Evolutionary conservation across 164 flowering plant species (phyloP), one percentile per base, ranked within the genome.

Genomic region (Nymphaea colorata): DNA sequence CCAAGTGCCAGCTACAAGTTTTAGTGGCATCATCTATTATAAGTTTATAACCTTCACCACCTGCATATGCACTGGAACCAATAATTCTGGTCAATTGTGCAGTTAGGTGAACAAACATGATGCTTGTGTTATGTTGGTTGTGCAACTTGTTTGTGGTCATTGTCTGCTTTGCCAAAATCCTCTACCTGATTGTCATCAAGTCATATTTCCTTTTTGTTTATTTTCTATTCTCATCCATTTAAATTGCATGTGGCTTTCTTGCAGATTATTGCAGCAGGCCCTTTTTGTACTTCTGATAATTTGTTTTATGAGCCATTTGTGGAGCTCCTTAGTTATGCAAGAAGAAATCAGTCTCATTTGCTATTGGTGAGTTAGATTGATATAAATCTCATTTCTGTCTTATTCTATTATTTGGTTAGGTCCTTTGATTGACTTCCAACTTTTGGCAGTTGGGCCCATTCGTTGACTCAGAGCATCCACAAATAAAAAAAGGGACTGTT

Each of bases 241-340:
- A 61, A n/a, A n/a, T 61, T 3, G 64, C 41, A 61, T n/a, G 11
- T 8, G 64, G 3, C 12, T 57, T 73, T 68, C 67, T 7, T 53
- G 73, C 91, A 95, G 99, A 78, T 92, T 67, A 83, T 93, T 80
- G 99, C 97, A 67, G 86, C 96, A 41, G 98, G 98, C 63, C 99
- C 98, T 60, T 92, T 82, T 73, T 86, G 96, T 61, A 95, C 99
- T 67, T 82, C 79, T 65, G 99, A 95, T 74, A 95, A 95, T 77
- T 78, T 95, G 64, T 73, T 84, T 59, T 95, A 90, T 80, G 97
- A 95, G 78, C 99, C 99, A 75, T 76, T 95, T 60, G 66, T 70
- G 36, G 99, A 92, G 72, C 75, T 95, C 73, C 83, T 95, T 65
- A 84, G 93, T 59, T 90, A 89, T 81, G 93, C 91, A 73, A 83